Percentiles rank a stretch among this genome's conserved stretches.
These are phyloP conservation scores for Fusarium pseudograminearum DNA, from an alignment of 2,329 filamentous ascomycete genomes.

Conservation along the genomic window DNA sequence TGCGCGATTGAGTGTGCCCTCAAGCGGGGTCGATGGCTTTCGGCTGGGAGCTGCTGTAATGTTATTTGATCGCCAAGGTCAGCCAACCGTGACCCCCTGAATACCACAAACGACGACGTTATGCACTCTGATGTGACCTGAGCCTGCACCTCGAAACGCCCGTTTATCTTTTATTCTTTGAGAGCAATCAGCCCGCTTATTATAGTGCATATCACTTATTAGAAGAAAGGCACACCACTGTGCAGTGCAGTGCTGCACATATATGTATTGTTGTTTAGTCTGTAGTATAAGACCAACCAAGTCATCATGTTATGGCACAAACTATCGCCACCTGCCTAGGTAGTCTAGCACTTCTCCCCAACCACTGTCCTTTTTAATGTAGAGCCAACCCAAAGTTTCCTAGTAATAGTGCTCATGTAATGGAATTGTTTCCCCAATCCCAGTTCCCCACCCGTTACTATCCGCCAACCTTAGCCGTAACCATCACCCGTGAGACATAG, in stretches of 20 bases:
- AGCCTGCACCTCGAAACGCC: constrained; percentile 14
- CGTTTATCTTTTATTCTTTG: neutral
- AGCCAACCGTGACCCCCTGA: constrained; percentile 31
- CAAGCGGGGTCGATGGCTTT: constrained; percentile 33
- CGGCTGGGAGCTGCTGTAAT: constrained; percentile 15
- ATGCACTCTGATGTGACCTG: constrained; percentile 21
- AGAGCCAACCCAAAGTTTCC: constrained; percentile 11
- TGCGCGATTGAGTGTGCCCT: constrained; percentile 33
- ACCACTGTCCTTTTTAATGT: constrained; percentile 15
- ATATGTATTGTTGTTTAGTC: neutral
- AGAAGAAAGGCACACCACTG: constrained; percentile 14
- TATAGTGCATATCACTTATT: constrained; percentile 9
- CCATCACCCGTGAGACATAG: constrained; percentile 8
- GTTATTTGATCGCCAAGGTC: constrained; percentile 24
- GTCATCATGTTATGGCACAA: neutral
- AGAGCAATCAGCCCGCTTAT: constrained; percentile 8
- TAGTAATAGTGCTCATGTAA: constrained; percentile 30
- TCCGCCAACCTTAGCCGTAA: constrained; percentile 14
- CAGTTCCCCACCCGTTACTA: constrained; percentile 15
- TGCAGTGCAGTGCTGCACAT: neutral
- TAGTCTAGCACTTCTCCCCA: constrained; percentile 8
- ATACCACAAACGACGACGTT: constrained; percentile 20
- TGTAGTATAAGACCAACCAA: constrained; percentile 10
- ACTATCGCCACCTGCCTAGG: constrained; percentile 24
- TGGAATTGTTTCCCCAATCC: constrained; percentile 32